Evolutionary conservation across 352 stramenopile species (phyloP).

Genomic region (Phytophthora colocasiae): DNA sequence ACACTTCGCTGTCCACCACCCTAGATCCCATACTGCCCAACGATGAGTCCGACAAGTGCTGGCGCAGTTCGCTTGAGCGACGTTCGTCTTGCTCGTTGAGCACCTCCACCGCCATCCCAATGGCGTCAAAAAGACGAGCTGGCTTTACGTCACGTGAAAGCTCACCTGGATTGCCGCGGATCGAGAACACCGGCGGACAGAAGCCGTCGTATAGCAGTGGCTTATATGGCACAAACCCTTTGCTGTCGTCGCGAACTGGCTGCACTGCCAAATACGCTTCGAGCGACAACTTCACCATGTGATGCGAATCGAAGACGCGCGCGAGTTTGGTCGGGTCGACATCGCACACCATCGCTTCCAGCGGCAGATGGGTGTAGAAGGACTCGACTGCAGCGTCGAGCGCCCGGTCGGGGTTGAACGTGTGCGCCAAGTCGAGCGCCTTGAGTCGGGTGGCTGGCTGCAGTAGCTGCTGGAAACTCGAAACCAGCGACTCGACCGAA

Average conservation of each 20-base stretch:
- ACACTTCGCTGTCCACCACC: conserved; percentile 11
- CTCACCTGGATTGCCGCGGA: conserved; percentile 25
- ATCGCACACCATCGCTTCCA: conserved; percentile 83
- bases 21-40: not conserved
- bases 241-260: conserved; percentile 28
- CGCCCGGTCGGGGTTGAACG: conserved; percentile 70
- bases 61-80: conserved; percentile 8
- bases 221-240: conserved; percentile 42
- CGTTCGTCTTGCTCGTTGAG: conserved; percentile 17
- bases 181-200: conserved; percentile 29
- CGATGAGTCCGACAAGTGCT: conserved; percentile 1
- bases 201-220: conserved; percentile 35
- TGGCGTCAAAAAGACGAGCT: conserved; percentile 12
- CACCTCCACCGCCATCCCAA: conserved; percentile 21
- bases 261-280: conserved; percentile 41
- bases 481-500: conserved; percentile 62
- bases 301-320: conserved; percentile 42
- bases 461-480: conserved; percentile 64
- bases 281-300: conserved; percentile 41
- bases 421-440: conserved; percentile 41
- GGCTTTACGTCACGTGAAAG: conserved; percentile 19
- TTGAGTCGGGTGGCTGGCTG: conserved; percentile 42
- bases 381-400: conserved; percentile 66
- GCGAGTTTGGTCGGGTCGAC: conserved; percentile 40
- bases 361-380: conserved; percentile 73